Percentiles rank a stretch among this genome's conserved stretches.
Conservation (phyloP, 2,329 filamentous ascomycete species). For the Alternaria alternata region DNA sequence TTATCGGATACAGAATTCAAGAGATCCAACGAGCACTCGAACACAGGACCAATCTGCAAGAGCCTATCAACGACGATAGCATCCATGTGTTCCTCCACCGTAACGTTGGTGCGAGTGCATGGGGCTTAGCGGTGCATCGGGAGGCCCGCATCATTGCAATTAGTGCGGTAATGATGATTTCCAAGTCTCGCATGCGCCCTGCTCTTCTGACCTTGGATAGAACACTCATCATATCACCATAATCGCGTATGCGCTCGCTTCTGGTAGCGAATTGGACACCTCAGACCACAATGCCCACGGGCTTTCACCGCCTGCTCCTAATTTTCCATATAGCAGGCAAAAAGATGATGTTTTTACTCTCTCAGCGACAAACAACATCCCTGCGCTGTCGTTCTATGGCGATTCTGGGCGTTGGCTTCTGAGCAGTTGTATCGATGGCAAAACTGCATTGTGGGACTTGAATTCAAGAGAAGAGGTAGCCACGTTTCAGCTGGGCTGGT, state of each 20-base stretch:
- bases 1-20: conserved; percentile 52
- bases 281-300: conserved; percentile 4
- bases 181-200: not conserved
- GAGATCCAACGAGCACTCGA: conserved; percentile 38
- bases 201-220: not conserved
- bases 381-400: conserved; percentile 66
- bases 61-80: conserved; percentile 52
- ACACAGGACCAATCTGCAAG: conserved; percentile 6
- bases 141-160: conserved; percentile 86
- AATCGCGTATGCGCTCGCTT: conserved; percentile 64
- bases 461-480: conserved; percentile 26
- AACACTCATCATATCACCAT: conserved; percentile 71
- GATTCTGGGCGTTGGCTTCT: conserved; percentile 65
- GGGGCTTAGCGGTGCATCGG: conserved; percentile 86
- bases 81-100: conserved; percentile 72
- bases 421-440: conserved; percentile 64
- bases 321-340: conserved; percentile 40
- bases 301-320: not conserved
- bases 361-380: conserved; percentile 59
- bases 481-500: conserved; percentile 37
- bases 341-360: conserved; percentile 34
- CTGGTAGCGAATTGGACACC: not conserved
- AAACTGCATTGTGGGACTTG: conserved; percentile 59
- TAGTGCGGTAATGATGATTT: conserved; percentile 60
- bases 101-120: conserved; percentile 81